phyloP scores from a whole-genome alignment of 257 asterid species.

The Voacanga thouarsii region DNA sequence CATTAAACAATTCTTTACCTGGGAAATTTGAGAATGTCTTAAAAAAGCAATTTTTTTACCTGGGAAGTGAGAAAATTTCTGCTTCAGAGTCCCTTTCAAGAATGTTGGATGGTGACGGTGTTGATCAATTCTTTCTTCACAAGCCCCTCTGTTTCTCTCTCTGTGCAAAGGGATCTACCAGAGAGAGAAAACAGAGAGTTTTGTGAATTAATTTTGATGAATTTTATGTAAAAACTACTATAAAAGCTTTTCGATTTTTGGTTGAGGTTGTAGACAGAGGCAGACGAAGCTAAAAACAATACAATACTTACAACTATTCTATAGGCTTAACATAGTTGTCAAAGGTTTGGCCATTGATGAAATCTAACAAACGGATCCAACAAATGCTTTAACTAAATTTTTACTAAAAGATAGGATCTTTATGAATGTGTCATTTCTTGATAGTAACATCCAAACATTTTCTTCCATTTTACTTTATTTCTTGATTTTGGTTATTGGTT shows the following conservation, averaged over 20 bases:
- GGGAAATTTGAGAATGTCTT: constrained; percentile 28
- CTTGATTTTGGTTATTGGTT: neutral
- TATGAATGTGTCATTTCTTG: neutral
- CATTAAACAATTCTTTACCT: constrained; percentile 17
- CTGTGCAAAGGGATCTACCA: constrained; percentile 13
- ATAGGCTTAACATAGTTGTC: constrained; percentile 19
- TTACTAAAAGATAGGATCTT: neutral
- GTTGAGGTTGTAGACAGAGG: constrained; percentile 11
- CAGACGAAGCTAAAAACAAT: constrained; percentile 10
- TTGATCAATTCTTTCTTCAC: constrained; percentile 11
- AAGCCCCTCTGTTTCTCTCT: constrained; percentile 35
- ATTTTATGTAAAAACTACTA: neutral
- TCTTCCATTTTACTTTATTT: neutral
- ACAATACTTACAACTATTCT: neutral
- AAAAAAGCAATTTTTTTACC: constrained; percentile 31
- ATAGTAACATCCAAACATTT: constrained; percentile 8
- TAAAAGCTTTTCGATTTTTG: constrained; percentile 15
- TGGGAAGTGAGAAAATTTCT: constrained; percentile 8
- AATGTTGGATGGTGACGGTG: constrained; percentile 37
- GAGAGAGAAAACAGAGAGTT: constrained; percentile 28
- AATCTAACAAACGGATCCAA: constrained; percentile 21
- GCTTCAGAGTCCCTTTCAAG: constrained; percentile 43
- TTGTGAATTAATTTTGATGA: neutral
- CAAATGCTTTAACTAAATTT: constrained; percentile 13
- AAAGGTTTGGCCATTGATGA: constrained; percentile 9